phyloP scores from a whole-genome alignment of 345 rosid genomes.

The Noccaea caerulescens region DNA sequence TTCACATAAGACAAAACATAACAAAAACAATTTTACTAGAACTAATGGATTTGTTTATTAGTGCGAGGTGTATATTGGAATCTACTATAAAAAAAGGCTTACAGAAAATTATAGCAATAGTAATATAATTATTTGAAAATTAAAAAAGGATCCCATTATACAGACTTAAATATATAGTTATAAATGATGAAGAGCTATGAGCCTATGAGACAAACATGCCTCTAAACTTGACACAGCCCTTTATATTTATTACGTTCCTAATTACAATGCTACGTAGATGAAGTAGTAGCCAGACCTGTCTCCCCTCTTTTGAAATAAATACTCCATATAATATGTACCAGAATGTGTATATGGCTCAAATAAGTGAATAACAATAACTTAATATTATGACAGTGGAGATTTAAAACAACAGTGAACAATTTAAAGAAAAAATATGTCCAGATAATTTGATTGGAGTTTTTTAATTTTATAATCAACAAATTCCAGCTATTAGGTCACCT shows the following conservation, averaged over 20 bases:
- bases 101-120: neutral
- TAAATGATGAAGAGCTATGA: slow-evolving; percentile 38
- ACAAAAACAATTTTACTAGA: no score
- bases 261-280: slow-evolving; percentile 45
- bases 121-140: neutral
- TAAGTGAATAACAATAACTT: neutral
- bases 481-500: no score
- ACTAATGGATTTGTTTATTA: no score
- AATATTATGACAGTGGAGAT: neutral
- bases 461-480: neutral
- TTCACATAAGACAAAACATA: no score
- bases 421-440: neutral
- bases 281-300: slow-evolving; percentile 33
- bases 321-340: neutral
- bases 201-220: slow-evolving; percentile 50
- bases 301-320: slow-evolving; percentile 13
- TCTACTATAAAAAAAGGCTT: no score
- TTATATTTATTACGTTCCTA: slow-evolving; percentile 46
- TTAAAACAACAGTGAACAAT: neutral
- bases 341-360: neutral
- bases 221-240: slow-evolving; percentile 41
- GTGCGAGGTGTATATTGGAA: no score
- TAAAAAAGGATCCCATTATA: slow-evolving; percentile 1
- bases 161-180: slow-evolving; percentile 1
- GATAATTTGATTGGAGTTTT: neutral